phyloP scores from a whole-genome alignment of 2,329 filamentous ascomycete genomes.

The Aspergillus chevalieri region DNA sequence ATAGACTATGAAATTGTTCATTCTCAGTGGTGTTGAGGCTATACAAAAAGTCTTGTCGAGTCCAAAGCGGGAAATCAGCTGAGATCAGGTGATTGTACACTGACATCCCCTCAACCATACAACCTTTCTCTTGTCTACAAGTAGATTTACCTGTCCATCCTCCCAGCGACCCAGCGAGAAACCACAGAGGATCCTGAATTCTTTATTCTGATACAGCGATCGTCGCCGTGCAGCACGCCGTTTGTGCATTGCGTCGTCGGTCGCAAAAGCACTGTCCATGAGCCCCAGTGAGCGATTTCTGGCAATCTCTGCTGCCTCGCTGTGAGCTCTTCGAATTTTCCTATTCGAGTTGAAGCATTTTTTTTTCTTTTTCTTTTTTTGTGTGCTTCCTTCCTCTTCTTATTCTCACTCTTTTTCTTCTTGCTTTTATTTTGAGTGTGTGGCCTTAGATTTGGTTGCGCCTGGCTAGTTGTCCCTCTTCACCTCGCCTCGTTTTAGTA shows the following conservation, averaged over 20 bases:
- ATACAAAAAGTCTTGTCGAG: no score
- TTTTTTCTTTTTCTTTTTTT: background rate
- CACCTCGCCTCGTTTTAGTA: background rate
- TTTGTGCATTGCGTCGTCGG: background rate
- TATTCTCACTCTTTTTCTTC: background rate
- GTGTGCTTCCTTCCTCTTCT: background rate
- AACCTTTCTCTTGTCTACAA: no score
- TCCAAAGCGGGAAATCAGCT: no score
- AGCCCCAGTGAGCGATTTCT: background rate
- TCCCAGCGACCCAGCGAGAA: no score
- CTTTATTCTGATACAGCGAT: no score
- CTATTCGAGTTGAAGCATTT: background rate
- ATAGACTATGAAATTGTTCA: no score
- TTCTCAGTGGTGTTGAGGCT: no score
- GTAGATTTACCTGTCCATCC: no score
- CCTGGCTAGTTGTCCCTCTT: background rate
- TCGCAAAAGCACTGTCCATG: background rate
- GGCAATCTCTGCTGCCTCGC: background rate
- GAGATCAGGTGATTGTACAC: no score
- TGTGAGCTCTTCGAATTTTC: background rate
- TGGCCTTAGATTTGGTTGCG: background rate
- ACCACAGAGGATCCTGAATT: no score
- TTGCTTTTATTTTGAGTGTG: background rate
- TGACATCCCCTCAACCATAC: no score
- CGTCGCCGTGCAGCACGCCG: background rate